Percentiles rank a stretch among this genome's conserved stretches.
phyloP scores from a whole-genome alignment of 2,329 filamentous ascomycete genomes.

The Penicillium sp. region DNA sequence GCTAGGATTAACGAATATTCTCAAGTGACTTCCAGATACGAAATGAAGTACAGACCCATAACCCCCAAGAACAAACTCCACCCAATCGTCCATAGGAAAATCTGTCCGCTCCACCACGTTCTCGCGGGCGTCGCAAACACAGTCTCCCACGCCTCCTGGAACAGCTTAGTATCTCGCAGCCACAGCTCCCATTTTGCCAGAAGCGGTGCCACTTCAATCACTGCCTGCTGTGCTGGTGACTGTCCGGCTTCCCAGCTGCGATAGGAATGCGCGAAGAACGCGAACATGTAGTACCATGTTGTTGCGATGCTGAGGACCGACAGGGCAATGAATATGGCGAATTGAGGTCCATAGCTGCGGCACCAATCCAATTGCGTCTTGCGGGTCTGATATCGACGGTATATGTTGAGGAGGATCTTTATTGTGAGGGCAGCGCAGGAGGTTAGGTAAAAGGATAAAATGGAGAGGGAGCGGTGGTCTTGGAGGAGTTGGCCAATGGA shows the following conservation, averaged over 20 bases:
- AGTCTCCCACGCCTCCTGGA: constrained; percentile 55
- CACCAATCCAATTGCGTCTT: background rate
- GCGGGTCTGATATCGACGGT: no score
- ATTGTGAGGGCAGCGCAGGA: no score
- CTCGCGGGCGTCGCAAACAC: constrained; percentile 55
- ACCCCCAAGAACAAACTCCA: constrained; percentile 59
- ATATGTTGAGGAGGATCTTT: no score
- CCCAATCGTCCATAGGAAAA: constrained; percentile 54
- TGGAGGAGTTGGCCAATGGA: no score
- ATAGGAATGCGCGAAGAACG: constrained; percentile 51
- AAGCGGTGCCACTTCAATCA: constrained; percentile 17
- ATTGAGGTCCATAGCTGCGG: background rate
- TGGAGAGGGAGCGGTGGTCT: no score
- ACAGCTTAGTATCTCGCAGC: constrained; percentile 54
- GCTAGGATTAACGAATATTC: constrained; percentile 43
- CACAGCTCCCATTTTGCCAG: constrained; percentile 45
- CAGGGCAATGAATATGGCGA: constrained; percentile 39
- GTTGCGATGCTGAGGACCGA: constrained; percentile 47
- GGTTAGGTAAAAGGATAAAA: no score
- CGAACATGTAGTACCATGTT: constrained; percentile 46
- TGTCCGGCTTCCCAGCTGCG: constrained; percentile 47
- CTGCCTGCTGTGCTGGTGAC: constrained; percentile 21
- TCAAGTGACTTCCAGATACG: constrained; percentile 28
- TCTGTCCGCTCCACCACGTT: constrained; percentile 63
- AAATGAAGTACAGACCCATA: constrained; percentile 44